Evolutionary conservation across 2,329 filamentous ascomycete genomes (phyloP).

Genomic region (Phaeosphaeriaceae sp.): DNA sequence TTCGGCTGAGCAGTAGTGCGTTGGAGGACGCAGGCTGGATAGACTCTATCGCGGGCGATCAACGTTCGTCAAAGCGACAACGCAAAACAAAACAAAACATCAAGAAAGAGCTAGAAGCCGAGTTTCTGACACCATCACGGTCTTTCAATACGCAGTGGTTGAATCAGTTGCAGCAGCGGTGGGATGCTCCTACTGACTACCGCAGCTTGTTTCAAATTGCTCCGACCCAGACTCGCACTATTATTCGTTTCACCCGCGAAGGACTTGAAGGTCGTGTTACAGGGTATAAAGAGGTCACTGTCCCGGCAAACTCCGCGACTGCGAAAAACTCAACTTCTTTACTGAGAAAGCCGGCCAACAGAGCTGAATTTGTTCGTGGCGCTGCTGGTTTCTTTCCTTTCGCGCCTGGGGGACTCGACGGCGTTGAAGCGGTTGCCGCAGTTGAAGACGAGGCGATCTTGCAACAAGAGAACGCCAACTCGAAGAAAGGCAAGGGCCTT

Average conservation of each 20-base stretch:
- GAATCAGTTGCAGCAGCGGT: slow-evolving; percentile 85
- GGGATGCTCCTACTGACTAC: slow-evolving; percentile 82
- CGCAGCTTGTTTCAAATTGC: slow-evolving; percentile 85
- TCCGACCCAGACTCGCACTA: slow-evolving; percentile 90
- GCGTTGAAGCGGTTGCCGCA: slow-evolving; percentile 82
- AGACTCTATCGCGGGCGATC: slow-evolving; percentile 65
- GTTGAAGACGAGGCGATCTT: slow-evolving; percentile 76
- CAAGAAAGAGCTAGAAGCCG: slow-evolving; percentile 73
- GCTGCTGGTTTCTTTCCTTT: slow-evolving; percentile 95
- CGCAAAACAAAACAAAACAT: slow-evolving; percentile 66
- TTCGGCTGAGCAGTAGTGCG: slow-evolving; percentile 53
- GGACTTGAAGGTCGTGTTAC: slow-evolving; percentile 92
- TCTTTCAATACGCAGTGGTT: slow-evolving; percentile 86
- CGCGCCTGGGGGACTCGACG: slow-evolving; percentile 86
- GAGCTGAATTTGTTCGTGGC: slow-evolving; percentile 90
- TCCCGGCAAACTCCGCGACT: slow-evolving; percentile 85
- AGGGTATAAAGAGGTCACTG: slow-evolving; percentile 91
- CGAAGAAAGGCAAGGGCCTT: slow-evolving; percentile 60
- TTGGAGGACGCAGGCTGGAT: slow-evolving; percentile 51
- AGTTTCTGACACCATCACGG: slow-evolving; percentile 79
- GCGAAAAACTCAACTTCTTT: slow-evolving; percentile 96
- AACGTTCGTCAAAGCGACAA: slow-evolving; percentile 59
- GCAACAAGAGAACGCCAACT: slow-evolving; percentile 52
- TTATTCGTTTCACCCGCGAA: slow-evolving; percentile 89
- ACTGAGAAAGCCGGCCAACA: slow-evolving; percentile 80